phyloP scores from a whole-genome alignment of 208 protist genomes.

The Giardia muris region DNA sequence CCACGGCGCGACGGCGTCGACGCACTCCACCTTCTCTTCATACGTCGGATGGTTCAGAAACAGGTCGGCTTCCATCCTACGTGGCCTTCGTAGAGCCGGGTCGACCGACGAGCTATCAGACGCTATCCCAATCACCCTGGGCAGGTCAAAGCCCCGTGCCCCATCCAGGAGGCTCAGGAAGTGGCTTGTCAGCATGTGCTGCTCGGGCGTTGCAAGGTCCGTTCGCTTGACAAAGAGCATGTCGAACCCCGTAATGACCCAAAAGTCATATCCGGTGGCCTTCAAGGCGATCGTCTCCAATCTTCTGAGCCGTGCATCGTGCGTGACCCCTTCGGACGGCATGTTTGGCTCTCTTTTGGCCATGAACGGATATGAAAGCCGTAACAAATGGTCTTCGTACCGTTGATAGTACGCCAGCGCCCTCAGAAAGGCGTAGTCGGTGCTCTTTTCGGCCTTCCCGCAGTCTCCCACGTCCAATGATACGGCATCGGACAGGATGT shows the following conservation, averaged over 20 bases:
- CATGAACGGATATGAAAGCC: too few relatives aligned
- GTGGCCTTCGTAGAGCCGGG: not conserved
- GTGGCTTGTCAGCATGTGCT: not conserved
- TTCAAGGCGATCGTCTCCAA: too few relatives aligned
- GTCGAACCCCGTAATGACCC: not conserved
- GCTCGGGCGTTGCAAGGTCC: not conserved
- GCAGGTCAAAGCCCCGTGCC: not conserved
- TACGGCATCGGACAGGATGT: too few relatives aligned
- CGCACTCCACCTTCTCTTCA: not conserved
- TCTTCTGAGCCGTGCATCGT: too few relatives aligned
- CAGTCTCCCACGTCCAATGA: too few relatives aligned
- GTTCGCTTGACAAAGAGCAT: not conserved
- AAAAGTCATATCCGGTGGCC: not conserved
- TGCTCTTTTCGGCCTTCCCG: too few relatives aligned
- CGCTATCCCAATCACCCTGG: not conserved
- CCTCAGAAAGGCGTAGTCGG: too few relatives aligned
- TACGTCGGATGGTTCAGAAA: not conserved
- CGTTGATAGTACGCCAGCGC: too few relatives aligned
- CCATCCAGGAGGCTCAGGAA: not conserved
- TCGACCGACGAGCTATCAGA: not conserved
- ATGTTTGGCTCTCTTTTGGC: too few relatives aligned
- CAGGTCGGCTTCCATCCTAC: not conserved
- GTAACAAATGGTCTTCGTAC: too few relatives aligned
- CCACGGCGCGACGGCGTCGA: not conserved
- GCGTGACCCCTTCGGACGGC: too few relatives aligned